Evolutionary conservation across 495 filamentous ascomycete species (phyloP).

Genomic region (Talaromyces adpressus): DNA sequence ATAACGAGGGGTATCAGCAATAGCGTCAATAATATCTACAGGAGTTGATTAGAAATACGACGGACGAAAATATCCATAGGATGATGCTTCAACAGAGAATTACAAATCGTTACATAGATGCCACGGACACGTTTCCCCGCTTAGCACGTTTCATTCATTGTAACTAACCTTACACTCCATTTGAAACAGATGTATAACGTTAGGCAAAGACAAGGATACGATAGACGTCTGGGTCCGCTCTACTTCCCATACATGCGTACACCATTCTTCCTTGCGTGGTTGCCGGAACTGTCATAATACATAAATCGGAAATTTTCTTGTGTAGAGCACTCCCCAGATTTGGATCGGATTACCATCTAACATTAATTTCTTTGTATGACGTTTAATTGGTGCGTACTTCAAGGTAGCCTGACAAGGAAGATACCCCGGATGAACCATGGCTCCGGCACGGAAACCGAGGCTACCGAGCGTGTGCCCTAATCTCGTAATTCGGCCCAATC

Average conservation of each 20-base stretch:
- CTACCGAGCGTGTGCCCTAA: background rate
- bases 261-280: no score
- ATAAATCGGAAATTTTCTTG: no score
- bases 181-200: background rate
- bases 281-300: no score
- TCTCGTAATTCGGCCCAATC: background rate
- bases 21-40: background rate
- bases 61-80: slow-evolving; percentile 1
- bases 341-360: no score
- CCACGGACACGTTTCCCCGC: background rate
- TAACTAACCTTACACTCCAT: background rate
- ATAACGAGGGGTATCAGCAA: background rate
- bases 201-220: background rate
- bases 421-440: background rate
- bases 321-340: no score
- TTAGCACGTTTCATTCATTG: background rate
- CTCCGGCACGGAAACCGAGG: background rate
- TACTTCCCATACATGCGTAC: no score
- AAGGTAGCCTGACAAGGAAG: no score
- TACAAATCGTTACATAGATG: background rate
- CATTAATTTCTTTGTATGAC: no score
- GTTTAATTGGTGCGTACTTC: no score
- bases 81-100: background rate
- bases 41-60: background rate
- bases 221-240: no score